Conservation (phyloP, 495 filamentous ascomycete species). For the Durotheca rogersii region DNA sequence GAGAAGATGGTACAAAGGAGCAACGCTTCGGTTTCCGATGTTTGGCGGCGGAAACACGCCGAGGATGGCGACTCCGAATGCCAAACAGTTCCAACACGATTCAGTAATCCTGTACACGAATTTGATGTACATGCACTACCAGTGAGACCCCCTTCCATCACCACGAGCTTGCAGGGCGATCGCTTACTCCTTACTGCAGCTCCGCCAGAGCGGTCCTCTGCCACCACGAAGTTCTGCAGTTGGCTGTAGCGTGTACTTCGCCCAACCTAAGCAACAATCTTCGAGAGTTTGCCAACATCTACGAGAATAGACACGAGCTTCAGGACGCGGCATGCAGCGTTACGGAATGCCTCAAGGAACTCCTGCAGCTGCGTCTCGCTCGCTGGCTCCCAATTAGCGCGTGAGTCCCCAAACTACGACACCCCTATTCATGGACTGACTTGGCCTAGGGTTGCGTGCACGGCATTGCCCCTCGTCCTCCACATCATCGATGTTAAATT, state of each 20-base stretch:
- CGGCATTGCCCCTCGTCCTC: slow-evolving; percentile 36
- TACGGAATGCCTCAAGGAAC: slow-evolving; percentile 38
- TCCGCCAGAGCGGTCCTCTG: slow-evolving; percentile 37
- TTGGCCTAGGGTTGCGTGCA: slow-evolving; percentile 31
- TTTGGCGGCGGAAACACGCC: slow-evolving; percentile 26
- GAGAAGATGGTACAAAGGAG: slow-evolving; percentile 36
- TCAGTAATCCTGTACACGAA: slow-evolving; percentile 45
- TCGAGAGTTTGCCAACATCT: slow-evolving; percentile 33
- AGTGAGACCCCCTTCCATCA: slow-evolving; percentile 35
- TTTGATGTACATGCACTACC: slow-evolving; percentile 54
- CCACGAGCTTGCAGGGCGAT: background rate
- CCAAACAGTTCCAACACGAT: slow-evolving; percentile 34
- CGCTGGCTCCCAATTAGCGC: slow-evolving; percentile 39
- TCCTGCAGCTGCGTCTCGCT: slow-evolving; percentile 35
- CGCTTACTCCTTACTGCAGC: slow-evolving; percentile 21
- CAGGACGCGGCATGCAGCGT: slow-evolving; percentile 38
- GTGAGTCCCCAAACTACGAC: slow-evolving; percentile 18
- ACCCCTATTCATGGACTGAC: slow-evolving; percentile 3
- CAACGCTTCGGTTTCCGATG: slow-evolving; percentile 36
- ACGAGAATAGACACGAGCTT: slow-evolving; percentile 38
- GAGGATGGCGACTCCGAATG: slow-evolving; percentile 20
- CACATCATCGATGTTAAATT: slow-evolving; percentile 40
- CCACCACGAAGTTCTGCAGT: slow-evolving; percentile 37
- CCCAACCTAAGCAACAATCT: slow-evolving; percentile 24
- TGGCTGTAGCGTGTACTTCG: slow-evolving; percentile 31